Percentiles rank a stretch among this genome's conserved stretches.
Evolutionary conservation across 2,329 filamentous ascomycete species (phyloP).

Genomic region (Pseudocercospora macadamiae): DNA sequence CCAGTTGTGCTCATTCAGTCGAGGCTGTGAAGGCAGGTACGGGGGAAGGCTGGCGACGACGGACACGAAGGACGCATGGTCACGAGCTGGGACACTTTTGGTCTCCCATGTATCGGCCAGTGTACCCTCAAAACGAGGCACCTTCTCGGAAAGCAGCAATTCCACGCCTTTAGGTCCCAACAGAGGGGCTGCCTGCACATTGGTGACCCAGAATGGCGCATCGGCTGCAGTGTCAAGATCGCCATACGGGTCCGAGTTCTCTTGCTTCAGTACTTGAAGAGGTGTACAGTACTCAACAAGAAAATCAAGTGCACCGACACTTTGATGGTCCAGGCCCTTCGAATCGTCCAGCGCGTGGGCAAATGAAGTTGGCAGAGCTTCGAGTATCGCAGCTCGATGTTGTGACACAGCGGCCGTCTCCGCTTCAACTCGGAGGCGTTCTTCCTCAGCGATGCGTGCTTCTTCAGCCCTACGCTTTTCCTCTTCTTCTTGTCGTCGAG

Average conservation of each 20-base stretch:
- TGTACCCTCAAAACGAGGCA: constrained; percentile 26
- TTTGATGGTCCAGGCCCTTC: constrained; percentile 21
- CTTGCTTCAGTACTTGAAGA: constrained; percentile 29
- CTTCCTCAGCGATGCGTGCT: constrained; percentile 21
- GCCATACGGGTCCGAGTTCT: constrained; percentile 14
- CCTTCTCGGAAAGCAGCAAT: constrained; percentile 29
- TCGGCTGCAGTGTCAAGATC: constrained; percentile 17
- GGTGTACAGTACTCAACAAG: constrained; percentile 31
- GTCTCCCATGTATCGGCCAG: constrained; percentile 29
- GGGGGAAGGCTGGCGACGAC: constrained; percentile 20
- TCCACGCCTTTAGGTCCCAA: constrained; percentile 35
- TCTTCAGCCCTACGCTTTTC: constrained; percentile 17
- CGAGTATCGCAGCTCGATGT: constrained; percentile 28
- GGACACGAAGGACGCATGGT: constrained; percentile 16
- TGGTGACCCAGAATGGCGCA: constrained; percentile 32
- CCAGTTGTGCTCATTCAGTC: constrained; percentile 12
- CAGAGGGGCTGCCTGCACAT: constrained; percentile 36
- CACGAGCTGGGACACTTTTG: constrained; percentile 20
- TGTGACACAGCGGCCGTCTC: constrained; percentile 28
- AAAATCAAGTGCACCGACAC: constrained; percentile 17
- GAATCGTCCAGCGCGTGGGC: constrained; percentile 26
- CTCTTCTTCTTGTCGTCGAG: constrained; percentile 30
- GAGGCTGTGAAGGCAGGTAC: constrained; percentile 9
- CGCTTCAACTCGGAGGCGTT: constrained; percentile 19
- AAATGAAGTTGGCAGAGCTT: constrained; percentile 29